These are phyloP conservation scores for Penicillium nucicola DNA, from an alignment of 495 filamentous ascomycete genomes.

Conservation along the genomic window DNA sequence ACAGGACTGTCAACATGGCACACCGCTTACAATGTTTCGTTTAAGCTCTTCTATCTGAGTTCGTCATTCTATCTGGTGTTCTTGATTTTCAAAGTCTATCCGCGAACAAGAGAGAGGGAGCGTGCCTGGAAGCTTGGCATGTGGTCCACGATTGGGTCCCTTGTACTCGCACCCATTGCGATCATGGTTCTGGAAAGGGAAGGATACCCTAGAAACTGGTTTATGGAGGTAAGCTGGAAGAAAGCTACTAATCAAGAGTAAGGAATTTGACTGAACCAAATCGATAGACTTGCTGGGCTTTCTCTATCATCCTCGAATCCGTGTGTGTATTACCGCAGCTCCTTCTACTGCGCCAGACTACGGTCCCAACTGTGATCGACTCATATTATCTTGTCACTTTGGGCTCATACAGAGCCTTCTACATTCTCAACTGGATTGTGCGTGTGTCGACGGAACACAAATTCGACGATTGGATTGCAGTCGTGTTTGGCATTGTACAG, in stretches of 20 bases:
- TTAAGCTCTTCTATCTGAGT: slow-evolving; percentile 82
- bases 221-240: slow-evolving; percentile 52
- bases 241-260: background rate
- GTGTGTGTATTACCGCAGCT: slow-evolving; percentile 89
- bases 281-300: slow-evolving; percentile 69
- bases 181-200: slow-evolving; percentile 55
- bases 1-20: slow-evolving; percentile 1
- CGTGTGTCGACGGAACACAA: slow-evolving; percentile 56
- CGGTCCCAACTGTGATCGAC: slow-evolving; percentile 92
- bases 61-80: slow-evolving; percentile 85
- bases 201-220: slow-evolving; percentile 33
- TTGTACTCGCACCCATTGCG: slow-evolving; percentile 62
- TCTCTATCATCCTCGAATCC: slow-evolving; percentile 88
- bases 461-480: slow-evolving; percentile 65
- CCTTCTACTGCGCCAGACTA: slow-evolving; percentile 86
- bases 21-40: slow-evolving; percentile 52
- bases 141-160: slow-evolving; percentile 55
- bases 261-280: slow-evolving; percentile 3
- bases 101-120: slow-evolving; percentile 85
- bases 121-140: slow-evolving; percentile 84
- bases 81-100: slow-evolving; percentile 81
- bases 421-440: slow-evolving; percentile 89
- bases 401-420: slow-evolving; percentile 85
- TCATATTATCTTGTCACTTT: slow-evolving; percentile 88
- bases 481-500: slow-evolving; percentile 86